Base-by-base conservation (phyloP, 108 stramenopile species). In the Asterionellopsis glacialis region DNA sequence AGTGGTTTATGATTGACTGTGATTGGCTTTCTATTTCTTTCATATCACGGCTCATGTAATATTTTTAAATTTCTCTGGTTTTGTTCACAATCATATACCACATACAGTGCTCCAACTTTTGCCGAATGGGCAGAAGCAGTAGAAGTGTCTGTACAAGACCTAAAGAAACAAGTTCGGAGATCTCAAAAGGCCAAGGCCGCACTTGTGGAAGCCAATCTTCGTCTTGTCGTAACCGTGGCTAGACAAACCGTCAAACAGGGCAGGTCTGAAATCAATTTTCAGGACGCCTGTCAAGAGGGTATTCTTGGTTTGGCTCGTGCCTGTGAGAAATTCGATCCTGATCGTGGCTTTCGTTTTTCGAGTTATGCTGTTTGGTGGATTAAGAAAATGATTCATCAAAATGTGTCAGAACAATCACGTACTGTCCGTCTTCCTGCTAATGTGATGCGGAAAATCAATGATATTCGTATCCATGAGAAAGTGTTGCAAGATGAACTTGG, bases 331-430 rank as follows among this genome's bases (percentile, higher is more conserved):
- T 94, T 80, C 64, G 88, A 94, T 81, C 89, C 89, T 6, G 79
- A 75, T 26, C 59, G 80, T 24, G 90, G 89, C 27, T 90, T 89
- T 63, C 81, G 81, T 25, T 90, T 94, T 59, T 87, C 82, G 21
- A 91, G 88, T 12, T 94, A 94, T 73, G 85, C 90, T 13, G 69
- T 85, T 51, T 94, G 88, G 88, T 94, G 90, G 90, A 87, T 94
- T 45, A 82, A 77, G 59, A 87, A 88, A 64, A 70, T 84, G 41
- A 69, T 94, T 12, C 51, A 72, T 42, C 76, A 77, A 50, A 87
- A 85, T 69, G 76, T 91, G 2, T 77, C 72, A 6, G 83, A 84
- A 64, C 84, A 90, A 48, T 67, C 83, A 27, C 77, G 85, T 11
- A 38, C 73, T 7, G 70, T 93, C 6, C 77, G 88, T 14, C 66